A percentile compares a stretch with the other conserved stretches of the same genome.
Conservation (phyloP, 1,284 basidiomycete species). For the Gomphus bonarii region DNA sequence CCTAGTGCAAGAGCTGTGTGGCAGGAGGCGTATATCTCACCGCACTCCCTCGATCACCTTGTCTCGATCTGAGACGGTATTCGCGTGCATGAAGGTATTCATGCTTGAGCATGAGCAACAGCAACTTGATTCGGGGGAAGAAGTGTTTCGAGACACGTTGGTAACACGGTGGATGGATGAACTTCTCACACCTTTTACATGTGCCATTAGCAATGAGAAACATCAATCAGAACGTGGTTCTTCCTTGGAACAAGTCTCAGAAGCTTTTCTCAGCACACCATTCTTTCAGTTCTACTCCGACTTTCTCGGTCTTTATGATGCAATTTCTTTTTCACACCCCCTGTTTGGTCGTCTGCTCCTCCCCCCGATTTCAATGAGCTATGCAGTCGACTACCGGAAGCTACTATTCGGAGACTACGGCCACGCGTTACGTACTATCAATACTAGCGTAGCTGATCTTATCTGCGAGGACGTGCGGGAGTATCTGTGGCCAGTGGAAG, state of each 20-base stretch:
- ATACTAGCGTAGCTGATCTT: slow-evolving; percentile 35
- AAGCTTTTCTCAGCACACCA: slow-evolving; percentile 63
- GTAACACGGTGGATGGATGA: slow-evolving; percentile 51
- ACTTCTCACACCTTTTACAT: slow-evolving; percentile 47
- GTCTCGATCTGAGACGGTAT: slow-evolving; percentile 46
- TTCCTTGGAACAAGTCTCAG: slow-evolving; percentile 50
- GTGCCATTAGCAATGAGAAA: slow-evolving; percentile 18
- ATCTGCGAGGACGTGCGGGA: slow-evolving; percentile 40
- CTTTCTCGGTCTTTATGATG: slow-evolving; percentile 81
- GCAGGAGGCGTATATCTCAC: not conserved
- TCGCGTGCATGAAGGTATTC: slow-evolving; percentile 86
- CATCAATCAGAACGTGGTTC: slow-evolving; percentile 17
- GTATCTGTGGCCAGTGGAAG: slow-evolving; percentile 68
- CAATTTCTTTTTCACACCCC: slow-evolving; percentile 80
- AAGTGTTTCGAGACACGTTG: slow-evolving; percentile 23
- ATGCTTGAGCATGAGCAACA: slow-evolving; percentile 75
- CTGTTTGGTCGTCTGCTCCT: slow-evolving; percentile 74
- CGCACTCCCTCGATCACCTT: slow-evolving; percentile 20
- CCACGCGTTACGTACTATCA: slow-evolving; percentile 48
- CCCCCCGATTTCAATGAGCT: slow-evolving; percentile 65
- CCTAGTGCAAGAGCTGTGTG: slow-evolving; percentile 18
- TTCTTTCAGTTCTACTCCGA: slow-evolving; percentile 96
- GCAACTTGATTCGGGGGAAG: slow-evolving; percentile 16
- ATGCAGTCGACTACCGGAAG: slow-evolving; percentile 76
- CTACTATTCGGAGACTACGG: slow-evolving; percentile 77